Conservation (phyloP, 2,329 filamentous ascomycete genomes). For the Incumbomyces lentus region DNA sequence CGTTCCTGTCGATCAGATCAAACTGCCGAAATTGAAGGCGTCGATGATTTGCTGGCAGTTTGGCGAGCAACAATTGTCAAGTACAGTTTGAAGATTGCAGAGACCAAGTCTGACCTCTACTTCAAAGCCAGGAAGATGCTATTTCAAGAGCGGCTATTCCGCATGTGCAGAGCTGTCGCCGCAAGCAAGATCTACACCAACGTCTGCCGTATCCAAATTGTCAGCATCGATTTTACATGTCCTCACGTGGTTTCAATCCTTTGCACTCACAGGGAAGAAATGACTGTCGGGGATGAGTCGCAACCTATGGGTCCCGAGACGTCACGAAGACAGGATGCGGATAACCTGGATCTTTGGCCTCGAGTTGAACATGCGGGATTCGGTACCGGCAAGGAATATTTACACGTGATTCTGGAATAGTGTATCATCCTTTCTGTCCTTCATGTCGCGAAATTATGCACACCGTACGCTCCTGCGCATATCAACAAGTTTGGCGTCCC, state of each 20-base stretch:
- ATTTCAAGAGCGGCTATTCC: conserved; percentile 1
- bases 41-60: background rate
- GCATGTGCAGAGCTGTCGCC: background rate
- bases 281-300: background rate
- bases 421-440: background rate
- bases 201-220: background rate
- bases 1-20: background rate
- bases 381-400: background rate
- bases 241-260: background rate
- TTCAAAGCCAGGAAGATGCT: conserved; percentile 5
- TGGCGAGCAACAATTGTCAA: background rate
- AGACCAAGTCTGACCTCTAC: background rate
- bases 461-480: no score
- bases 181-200: background rate
- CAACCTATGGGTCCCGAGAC: background rate
- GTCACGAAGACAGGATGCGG: background rate
- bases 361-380: background rate
- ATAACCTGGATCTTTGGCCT: conserved; percentile 2
- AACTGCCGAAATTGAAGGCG: background rate
- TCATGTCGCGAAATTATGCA: no score
- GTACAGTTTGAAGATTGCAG: background rate
- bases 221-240: background rate
- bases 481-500: no score
- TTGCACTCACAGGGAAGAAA: background rate
- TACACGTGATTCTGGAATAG: background rate